phyloP scores from a whole-genome alignment of 495 filamentous ascomycete genomes.

The Penicillium bialowiezense region DNA sequence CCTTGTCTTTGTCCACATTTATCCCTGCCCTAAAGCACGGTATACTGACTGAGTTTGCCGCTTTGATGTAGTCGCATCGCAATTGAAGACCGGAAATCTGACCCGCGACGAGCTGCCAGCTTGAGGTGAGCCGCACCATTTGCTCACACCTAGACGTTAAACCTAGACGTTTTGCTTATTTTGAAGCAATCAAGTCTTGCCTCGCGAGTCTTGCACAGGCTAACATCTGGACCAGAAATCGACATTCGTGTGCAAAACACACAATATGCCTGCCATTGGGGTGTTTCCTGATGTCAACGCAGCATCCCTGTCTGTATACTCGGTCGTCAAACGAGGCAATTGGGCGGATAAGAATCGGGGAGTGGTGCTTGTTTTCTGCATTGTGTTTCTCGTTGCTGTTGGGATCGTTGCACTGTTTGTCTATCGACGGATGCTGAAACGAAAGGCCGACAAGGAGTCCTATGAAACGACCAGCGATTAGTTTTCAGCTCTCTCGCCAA shows the following conservation, averaged over 20 bases:
- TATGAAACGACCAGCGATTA: constrained; percentile 20
- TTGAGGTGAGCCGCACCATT: too few species aligned
- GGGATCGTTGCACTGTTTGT: constrained; percentile 41
- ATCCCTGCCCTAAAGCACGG: too few species aligned
- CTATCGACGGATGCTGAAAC: constrained; percentile 41
- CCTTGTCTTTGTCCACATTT: too few species aligned
- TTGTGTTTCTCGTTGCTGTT: constrained; percentile 46
- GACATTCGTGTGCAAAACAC: neutral
- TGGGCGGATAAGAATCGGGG: constrained; percentile 51
- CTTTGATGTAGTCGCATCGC: too few species aligned
- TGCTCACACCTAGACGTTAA: too few species aligned
- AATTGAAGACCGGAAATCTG: too few species aligned
- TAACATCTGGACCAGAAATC: neutral
- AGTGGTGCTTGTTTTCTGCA: constrained; percentile 52
- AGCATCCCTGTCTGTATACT: constrained; percentile 10
- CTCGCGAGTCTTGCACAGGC: neutral
- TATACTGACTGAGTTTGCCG: too few species aligned
- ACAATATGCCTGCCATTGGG: constrained; percentile 40
- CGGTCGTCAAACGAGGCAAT: constrained; percentile 38
- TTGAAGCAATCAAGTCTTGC: too few species aligned
- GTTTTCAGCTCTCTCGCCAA: neutral
- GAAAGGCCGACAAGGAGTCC: constrained; percentile 29
- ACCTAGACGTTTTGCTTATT: too few species aligned
- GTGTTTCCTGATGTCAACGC: constrained; percentile 20
- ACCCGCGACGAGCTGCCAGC: too few species aligned